Evolutionary conservation across 208 protist species (phyloP).

Genomic region (Borovskyia barvae): DNA sequence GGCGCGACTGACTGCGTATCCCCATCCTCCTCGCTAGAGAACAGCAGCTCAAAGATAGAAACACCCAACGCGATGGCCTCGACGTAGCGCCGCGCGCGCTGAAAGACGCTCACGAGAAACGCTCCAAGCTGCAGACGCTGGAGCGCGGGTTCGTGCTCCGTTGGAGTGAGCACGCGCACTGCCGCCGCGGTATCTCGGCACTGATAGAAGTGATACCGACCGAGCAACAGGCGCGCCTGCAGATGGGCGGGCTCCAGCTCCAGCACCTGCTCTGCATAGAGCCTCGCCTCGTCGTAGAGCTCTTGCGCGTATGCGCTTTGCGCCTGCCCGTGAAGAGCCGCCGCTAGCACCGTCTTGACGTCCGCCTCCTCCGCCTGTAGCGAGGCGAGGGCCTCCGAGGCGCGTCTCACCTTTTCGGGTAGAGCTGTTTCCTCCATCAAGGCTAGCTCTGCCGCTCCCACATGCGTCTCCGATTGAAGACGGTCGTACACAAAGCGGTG

Average conservation of each 20-base stretch:
- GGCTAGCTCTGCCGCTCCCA: constrained; percentile 17
- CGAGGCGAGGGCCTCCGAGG: constrained; percentile 6
- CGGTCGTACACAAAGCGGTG: constrained; percentile 56
- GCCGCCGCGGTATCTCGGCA: constrained; percentile 45
- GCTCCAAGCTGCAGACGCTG: constrained; percentile 82
- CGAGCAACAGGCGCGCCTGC: constrained; percentile 72
- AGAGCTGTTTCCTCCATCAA: constrained; percentile 17
- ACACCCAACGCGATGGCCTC: constrained; percentile 83
- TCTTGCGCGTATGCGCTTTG: constrained; percentile 47
- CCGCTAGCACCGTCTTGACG: constrained; percentile 62
- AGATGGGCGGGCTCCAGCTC: constrained; percentile 64
- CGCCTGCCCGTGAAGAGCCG: constrained; percentile 60
- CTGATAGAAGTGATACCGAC: constrained; percentile 68
- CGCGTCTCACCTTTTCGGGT: constrained; percentile 13
- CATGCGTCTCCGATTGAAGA: constrained; percentile 11
- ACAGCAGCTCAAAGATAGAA: constrained; percentile 78
- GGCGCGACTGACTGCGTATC: constrained; percentile 78
- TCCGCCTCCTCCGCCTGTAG: constrained; percentile 21
- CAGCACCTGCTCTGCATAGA: constrained; percentile 37
- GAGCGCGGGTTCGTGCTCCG: constrained; percentile 58
- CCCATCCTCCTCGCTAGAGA: constrained; percentile 78
- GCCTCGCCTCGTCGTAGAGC: constrained; percentile 26
- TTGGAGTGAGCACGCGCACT: constrained; percentile 59
- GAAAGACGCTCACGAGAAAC: constrained; percentile 71
- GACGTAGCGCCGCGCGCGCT: constrained; percentile 52